A percentile compares a stretch with the other conserved stretches of the same genome.
Evolutionary conservation across 1,139 yeast species (phyloP).

Genomic region (Candida sp.): DNA sequence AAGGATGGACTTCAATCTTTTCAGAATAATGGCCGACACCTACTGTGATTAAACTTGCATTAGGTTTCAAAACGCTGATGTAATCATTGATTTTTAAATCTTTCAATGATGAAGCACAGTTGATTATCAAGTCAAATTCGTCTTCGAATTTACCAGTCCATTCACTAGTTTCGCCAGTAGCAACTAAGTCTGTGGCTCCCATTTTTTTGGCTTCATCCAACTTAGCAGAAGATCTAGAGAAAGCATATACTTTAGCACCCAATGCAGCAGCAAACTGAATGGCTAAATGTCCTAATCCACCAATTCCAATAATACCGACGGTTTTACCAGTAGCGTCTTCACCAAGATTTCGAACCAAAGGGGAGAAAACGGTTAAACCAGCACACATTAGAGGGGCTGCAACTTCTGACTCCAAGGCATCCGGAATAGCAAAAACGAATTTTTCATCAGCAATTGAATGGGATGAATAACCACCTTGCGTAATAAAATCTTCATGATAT

Average conservation of each 20-base stretch:
- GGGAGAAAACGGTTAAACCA: slow-evolving; percentile 51
- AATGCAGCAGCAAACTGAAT: slow-evolving; percentile 53
- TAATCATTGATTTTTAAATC: slow-evolving; percentile 18
- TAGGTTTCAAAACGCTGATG: slow-evolving; percentile 15
- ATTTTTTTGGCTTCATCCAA: slow-evolving; percentile 48
- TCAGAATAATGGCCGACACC: too few relatives aligned
- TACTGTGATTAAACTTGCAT: too few relatives aligned
- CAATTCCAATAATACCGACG: slow-evolving; percentile 57
- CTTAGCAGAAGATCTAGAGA: slow-evolving; percentile 48
- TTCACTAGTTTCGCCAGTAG: slow-evolving; percentile 39
- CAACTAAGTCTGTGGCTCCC: slow-evolving; percentile 53
- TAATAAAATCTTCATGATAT: slow-evolving; percentile 29
- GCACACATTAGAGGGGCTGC: slow-evolving; percentile 55
- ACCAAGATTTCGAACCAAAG: slow-evolving; percentile 36
- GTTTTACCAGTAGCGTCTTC: slow-evolving; percentile 37
- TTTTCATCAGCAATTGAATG: slow-evolving; percentile 47
- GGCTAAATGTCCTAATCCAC: slow-evolving; percentile 63
- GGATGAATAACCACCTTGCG: slow-evolving; percentile 63
- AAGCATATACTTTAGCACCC: slow-evolving; percentile 55
- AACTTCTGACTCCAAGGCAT: slow-evolving; percentile 30
- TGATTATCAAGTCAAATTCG: slow-evolving; percentile 42
- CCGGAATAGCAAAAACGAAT: slow-evolving; percentile 49
- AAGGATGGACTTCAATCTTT: too few relatives aligned
- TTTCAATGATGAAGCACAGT: slow-evolving; percentile 48
- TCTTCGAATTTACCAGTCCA: slow-evolving; percentile 33